Evolutionary conservation across 768 basidiomycete genomes (phyloP), one percentile per base, ranked within the genome.

Genomic region (Lactifluus hygrophoroides): DNA sequence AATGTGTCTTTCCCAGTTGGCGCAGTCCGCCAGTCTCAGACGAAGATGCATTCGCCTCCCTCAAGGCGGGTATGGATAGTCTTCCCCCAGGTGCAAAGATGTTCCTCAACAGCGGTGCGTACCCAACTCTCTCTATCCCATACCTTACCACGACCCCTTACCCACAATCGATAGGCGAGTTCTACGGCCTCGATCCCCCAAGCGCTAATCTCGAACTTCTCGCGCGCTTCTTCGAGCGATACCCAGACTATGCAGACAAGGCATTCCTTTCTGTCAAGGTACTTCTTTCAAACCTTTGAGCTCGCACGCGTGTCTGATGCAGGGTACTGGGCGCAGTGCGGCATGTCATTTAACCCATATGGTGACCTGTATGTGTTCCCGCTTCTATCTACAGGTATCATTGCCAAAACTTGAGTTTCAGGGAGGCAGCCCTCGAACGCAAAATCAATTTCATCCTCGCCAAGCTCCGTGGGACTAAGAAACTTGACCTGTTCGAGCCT

Each of bases 21-120:
- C 60, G 62, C 17, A 38, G 58, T 47, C 63, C 66, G n/a, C 72
- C 74, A 16, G 67, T 75, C 34, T 70, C 80, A 1, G 84, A 87
- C 56, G 82, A 83, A 58, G 75, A 80, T 44, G 79, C 79, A 14
- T 85, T 88, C 62, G 79, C 77, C 30, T 72, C 81, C 2, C 82
- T 88, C 70, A 82, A 80, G 67, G 76, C 76, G 9, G 77, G 75
- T 1, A 65, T 80, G 58, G 71, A 76, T 43, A 66, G 70, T 1
- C 66, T 77, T 30, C 76, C 76, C 0, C 58, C 71, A 0, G 80
- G 75, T n/a, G 68, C 70, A 35, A 81, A 80, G 66, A 74, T 79
- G 66, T 68, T 81, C 56, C 64, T 84, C 61, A 82, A 82, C 65
- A 77, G 74, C 62, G 78, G 80, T 75, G 64, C 19, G 70, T 65